Evolutionary conservation across 495 filamentous ascomycete genomes (phyloP).

Genomic region (Amniculicola lignicola): DNA sequence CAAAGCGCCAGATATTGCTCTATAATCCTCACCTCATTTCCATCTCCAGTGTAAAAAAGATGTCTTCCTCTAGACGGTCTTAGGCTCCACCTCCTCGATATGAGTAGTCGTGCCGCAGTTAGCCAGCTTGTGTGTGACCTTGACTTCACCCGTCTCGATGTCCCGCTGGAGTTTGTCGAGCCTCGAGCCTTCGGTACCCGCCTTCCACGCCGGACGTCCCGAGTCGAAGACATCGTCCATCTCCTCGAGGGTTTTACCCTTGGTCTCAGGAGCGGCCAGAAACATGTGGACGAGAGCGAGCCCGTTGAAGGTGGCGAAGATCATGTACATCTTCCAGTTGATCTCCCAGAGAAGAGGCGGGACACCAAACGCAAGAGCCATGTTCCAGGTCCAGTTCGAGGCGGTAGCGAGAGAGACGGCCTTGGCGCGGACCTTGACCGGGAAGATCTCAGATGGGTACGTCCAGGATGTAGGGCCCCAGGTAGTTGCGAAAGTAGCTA

Average conservation of each 20-base stretch:
- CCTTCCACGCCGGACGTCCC: slow-evolving; percentile 38
- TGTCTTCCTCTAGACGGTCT: no score
- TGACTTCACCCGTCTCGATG: slow-evolving; percentile 37
- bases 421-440: slow-evolving; percentile 62
- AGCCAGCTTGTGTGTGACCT: slow-evolving; percentile 17
- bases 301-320: slow-evolving; percentile 51
- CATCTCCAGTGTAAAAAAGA: no score
- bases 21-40: no score
- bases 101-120: slow-evolving; percentile 6
- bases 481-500: slow-evolving; percentile 59
- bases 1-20: no score
- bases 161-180: slow-evolving; percentile 36
- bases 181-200: slow-evolving; percentile 22
- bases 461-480: slow-evolving; percentile 61
- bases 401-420: slow-evolving; percentile 64
- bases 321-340: slow-evolving; percentile 57
- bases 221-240: slow-evolving; percentile 41
- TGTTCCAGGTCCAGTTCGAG: slow-evolving; percentile 59
- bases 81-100: slow-evolving; percentile 7
- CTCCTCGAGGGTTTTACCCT: slow-evolving; percentile 46
- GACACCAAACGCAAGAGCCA: slow-evolving; percentile 50
- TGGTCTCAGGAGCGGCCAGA: slow-evolving; percentile 56
- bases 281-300: slow-evolving; percentile 60
- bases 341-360: slow-evolving; percentile 53
- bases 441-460: slow-evolving; percentile 66